Base-by-base conservation (phyloP, 2,329 filamentous ascomycete species). In the Monosporascus sp. region DNA sequence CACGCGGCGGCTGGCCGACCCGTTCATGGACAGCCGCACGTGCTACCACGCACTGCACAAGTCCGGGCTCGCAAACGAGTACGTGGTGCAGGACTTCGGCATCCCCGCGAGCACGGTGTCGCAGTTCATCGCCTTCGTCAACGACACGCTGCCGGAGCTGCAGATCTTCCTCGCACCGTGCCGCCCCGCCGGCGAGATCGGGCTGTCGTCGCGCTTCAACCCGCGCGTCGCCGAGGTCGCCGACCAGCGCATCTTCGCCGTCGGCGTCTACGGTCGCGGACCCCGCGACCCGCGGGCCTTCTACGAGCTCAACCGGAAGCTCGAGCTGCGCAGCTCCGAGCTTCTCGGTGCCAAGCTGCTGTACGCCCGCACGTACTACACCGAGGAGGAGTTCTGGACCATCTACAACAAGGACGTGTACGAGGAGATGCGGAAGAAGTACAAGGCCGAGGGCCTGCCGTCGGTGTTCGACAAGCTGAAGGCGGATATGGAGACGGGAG, bases 301-400 rank as follows among this genome's bases (percentile, higher is more conserved):
- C 61, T 67, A 79, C 24, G 59, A 65, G 6, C 70, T 73, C 50
- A 81, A 82, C 56, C 72, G 75, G 15, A 70, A 72, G 24, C 65
- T 82, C 1, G 79, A 82, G 62, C 66, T 69, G 52, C 75, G 71
- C 31, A 65, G 80, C 4, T 69, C 70, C 2, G 72, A 78, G 38
- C 69, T 81, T 37, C 71, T 75, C 7, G 79, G 79, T 15, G 77
- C 77, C 70, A 81, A 81, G 63, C 79, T 77, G 72, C 61, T 82
- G 6, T 82, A 82, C 60, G 78, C 79, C 5, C 77, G 80, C 51
- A 77, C 77, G 0, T 81, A 78, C 63, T 79, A 79, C 61, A 73
- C 69, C 18, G 73, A 79, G 59, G 67, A 72, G 2, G 78, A 82
- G 51, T 82, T 82, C 62, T 81, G 78, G 77, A 62, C 68, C 20